These are phyloP conservation scores for Magnaporthiopsis rhizophila DNA, from an alignment of 2,329 filamentous ascomycete genomes.

Conservation along the genomic window DNA sequence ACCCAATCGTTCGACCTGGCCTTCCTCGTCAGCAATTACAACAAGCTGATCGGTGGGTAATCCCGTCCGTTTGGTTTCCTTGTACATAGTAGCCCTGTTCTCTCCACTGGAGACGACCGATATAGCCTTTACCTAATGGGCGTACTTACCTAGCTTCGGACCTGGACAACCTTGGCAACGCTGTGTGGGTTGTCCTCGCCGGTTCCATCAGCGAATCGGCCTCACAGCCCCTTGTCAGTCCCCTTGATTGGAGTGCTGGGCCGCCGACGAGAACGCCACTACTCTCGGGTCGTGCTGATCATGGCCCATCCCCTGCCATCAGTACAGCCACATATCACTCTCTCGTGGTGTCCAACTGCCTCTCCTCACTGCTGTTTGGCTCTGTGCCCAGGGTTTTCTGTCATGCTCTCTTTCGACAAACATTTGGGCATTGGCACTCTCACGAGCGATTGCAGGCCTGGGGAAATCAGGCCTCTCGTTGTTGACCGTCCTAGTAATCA, in stretches of 20 bases:
- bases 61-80: neutral
- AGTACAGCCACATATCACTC: neutral
- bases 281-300: too few species aligned
- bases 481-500: neutral
- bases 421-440: neutral
- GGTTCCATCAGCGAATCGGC: conserved; percentile 1
- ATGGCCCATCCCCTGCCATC: too few species aligned
- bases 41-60: neutral
- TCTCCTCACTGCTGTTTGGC: neutral
- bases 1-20: conserved; percentile 1
- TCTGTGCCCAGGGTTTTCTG: neutral
- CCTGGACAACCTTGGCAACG: neutral
- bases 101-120: too few species aligned
- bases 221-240: neutral
- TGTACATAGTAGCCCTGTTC: neutral
- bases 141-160: neutral
- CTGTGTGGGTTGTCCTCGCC: neutral
- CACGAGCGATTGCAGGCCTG: neutral
- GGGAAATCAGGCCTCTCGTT: neutral
- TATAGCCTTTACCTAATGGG: neutral
- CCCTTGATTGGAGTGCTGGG: too few species aligned
- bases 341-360: neutral
- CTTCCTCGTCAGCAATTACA: conserved; percentile 1
- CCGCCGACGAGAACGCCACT: too few species aligned
- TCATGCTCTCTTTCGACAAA: neutral